Conservation (phyloP, 768 basidiomycete species). For the Tulasnella sp. region DNA sequence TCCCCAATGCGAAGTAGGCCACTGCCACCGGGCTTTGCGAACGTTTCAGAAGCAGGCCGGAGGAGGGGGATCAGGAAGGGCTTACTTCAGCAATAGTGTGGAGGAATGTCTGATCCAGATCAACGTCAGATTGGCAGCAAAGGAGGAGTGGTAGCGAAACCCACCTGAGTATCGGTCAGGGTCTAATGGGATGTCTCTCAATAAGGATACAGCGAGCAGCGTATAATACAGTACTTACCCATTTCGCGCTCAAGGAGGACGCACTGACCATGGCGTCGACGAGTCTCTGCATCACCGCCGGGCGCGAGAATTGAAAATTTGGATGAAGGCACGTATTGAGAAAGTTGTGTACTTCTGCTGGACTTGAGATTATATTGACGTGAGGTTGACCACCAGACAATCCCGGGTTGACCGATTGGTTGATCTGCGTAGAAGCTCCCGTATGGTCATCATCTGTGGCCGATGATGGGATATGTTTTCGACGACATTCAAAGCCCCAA, state of each 20-base stretch:
- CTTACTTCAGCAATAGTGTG: not conserved
- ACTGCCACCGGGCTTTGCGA: not conserved
- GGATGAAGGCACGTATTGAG: not conserved
- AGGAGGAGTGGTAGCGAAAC: not conserved
- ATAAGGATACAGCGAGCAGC: not conserved
- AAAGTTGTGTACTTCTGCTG: conserved; percentile 7
- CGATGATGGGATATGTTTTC: conserved; percentile 25
- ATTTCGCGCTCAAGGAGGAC: not conserved
- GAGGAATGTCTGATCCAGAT: not conserved
- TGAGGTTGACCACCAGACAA: not conserved
- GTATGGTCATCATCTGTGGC: no score
- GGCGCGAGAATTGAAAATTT: conserved; percentile 6
- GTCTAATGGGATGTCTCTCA: not conserved
- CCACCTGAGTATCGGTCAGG: not conserved
- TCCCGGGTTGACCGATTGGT: not conserved
- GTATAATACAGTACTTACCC: not conserved
- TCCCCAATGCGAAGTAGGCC: not conserved
- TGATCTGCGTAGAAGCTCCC: not conserved
- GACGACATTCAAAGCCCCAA: conserved; percentile 37
- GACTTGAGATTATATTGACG: not conserved
- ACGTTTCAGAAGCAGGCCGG: not conserved
- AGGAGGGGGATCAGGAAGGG: not conserved
- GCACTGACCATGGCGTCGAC: not conserved
- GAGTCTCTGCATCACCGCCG: not conserved
- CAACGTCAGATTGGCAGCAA: not conserved